Evolutionary conservation across 2,329 filamentous ascomycete genomes (phyloP), one percentile per base, ranked within the genome.

Genomic region (Fonsecaea nubica): DNA sequence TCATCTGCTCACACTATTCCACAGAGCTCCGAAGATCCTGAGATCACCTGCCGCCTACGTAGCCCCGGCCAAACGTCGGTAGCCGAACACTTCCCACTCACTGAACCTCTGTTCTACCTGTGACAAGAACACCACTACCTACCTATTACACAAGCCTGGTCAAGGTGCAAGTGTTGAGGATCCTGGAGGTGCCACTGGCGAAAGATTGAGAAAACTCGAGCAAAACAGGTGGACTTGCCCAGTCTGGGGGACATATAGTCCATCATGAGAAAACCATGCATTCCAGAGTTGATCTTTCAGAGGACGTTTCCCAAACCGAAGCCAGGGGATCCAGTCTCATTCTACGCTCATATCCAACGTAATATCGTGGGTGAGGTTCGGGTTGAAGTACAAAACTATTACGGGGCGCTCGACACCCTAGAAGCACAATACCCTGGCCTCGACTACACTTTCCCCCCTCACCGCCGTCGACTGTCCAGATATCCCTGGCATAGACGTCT

Each of bases 341-440:
- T 89, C 76, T 81, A 83, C 21, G 82, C 82, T 18, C 86, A 89
- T 73, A 83, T 89, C 67, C 83, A 83, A 67, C 83, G 85, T 57
- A 84, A 89, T 74, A 82, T 90, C 50, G 86, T 89, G 25, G 86
- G 86, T 40, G 87, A 90, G 79, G 86, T 90, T 61, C 85, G 87
- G 66, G 81, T 87, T 70, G 87, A 90, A 76, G 88, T 87, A 1
- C 83, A 84, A 62, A 84, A 82, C 58, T 90, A 89, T 79, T 89
- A 89, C 77, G 87, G 87, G 72, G 82, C 84, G 48, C 80, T 89
- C 54, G 86, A 89, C 79, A 87, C 84, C 72, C 82, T 88, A 67
- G 87, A 89, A 79, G 87, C 87, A 58, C 86, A 87, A 66, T 89
- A 90, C 72, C 87, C 87, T 0, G 87, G 87, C 38, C 80, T 89